phyloP scores from a whole-genome alignment of 345 rosid genomes.

The Eucalyptus regnans region DNA sequence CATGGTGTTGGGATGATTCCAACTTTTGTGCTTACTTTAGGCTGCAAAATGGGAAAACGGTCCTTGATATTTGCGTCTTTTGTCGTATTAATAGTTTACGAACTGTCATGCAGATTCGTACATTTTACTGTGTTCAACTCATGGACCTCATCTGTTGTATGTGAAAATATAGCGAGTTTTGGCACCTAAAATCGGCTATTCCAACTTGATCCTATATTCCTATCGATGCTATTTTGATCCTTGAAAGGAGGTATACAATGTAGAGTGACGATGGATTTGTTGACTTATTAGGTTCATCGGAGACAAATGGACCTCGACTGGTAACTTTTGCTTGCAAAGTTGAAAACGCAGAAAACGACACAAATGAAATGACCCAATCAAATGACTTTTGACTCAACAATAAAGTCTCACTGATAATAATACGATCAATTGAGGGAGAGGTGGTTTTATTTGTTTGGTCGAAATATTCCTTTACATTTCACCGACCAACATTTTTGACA shows the following conservation, averaged over 20 bases:
- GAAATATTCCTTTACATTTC: background rate
- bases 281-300: background rate
- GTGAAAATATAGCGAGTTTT: background rate
- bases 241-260: background rate
- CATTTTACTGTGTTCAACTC: background rate
- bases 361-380: background rate
- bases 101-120: background rate
- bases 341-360: background rate
- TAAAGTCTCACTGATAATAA: background rate
- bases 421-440: background rate
- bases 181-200: background rate
- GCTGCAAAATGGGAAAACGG: background rate
- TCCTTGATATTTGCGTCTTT: background rate
- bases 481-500: background rate
- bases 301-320: background rate
- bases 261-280: background rate
- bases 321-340: background rate
- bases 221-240: background rate
- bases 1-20: background rate
- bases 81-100: background rate
- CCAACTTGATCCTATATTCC: background rate
- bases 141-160: background rate
- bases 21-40: background rate
- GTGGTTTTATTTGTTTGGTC: background rate
- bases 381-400: background rate